Percentiles rank a stretch among this genome's conserved stretches.
Conservation (phyloP, 768 basidiomycete species). For the Podaxis pistillaris region DNA sequence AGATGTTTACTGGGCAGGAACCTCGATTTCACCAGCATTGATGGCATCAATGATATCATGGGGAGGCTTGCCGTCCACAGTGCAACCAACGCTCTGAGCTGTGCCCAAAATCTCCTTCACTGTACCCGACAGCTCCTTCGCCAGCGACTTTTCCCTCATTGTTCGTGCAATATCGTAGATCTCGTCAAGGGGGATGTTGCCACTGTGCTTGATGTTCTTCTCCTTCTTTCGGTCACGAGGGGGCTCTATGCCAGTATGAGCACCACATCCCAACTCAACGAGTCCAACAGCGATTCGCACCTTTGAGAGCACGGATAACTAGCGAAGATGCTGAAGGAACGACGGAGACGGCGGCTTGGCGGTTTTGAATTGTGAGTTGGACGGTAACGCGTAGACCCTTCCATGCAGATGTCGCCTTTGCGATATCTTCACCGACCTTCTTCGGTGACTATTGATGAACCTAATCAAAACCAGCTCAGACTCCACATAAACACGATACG, state of each 20-base stretch:
- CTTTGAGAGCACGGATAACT: conserved; percentile 97
- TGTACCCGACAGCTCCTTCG: conserved; percentile 85
- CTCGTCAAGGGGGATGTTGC: conserved; percentile 92
- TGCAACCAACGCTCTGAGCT: conserved; percentile 95
- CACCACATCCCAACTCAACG: background rate
- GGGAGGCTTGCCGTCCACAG: conserved; percentile 87
- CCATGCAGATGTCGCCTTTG: conserved; percentile 97
- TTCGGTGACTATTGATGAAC: conserved; percentile 79
- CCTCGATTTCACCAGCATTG: conserved; percentile 80
- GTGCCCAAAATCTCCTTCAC: conserved; percentile 99
- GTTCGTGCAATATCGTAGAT: conserved; percentile 95
- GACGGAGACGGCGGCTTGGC: conserved; percentile 95
- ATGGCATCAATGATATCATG: conserved; percentile 93
- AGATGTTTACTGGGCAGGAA: conserved; percentile 74
- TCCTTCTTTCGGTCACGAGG: conserved; percentile 99
- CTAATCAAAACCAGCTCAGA: conserved; percentile 9
- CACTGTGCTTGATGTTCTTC: conserved; percentile 99
- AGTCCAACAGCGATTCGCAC: conserved; percentile 42
- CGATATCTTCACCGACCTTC: conserved; percentile 99
- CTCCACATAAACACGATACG: conserved; percentile 28
- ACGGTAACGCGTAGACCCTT: conserved; percentile 99
- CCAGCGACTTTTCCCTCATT: conserved; percentile 91
- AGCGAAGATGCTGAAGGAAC: conserved; percentile 97
- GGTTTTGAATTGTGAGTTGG: conserved; percentile 99
- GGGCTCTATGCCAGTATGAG: conserved; percentile 63